These are phyloP conservation scores for Tranzscheliella williamsii DNA, from an alignment of 1,284 basidiomycete genomes.

Conservation along the genomic window DNA sequence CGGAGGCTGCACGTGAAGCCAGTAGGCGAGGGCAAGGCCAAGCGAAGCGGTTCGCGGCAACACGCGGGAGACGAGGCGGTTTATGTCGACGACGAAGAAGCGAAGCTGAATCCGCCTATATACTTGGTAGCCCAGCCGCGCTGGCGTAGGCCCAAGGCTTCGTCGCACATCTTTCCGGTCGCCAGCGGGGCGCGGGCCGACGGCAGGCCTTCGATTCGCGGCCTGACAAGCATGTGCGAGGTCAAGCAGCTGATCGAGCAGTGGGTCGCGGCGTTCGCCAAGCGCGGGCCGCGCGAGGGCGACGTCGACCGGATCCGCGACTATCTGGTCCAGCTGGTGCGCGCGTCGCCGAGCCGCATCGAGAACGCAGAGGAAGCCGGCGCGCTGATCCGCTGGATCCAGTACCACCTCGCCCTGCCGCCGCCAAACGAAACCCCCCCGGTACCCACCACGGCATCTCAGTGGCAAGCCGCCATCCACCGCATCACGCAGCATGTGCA, in stretches of 20 bases:
- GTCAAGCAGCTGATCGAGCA: conserved; percentile 16
- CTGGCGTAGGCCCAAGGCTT: neutral
- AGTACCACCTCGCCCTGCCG: neutral
- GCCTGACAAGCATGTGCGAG: conserved; percentile 11
- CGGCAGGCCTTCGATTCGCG: conserved; percentile 15
- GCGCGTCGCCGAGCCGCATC: neutral
- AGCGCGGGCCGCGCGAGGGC: conserved; percentile 26
- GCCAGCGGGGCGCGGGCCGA: neutral
- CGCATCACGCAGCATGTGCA: conserved; percentile 5
- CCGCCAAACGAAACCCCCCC: neutral
- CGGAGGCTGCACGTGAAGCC: conserved; percentile 3
- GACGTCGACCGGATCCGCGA: conserved; percentile 36
- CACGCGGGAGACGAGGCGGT: neutral
- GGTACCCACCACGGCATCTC: neutral
- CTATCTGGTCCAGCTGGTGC: conserved; percentile 14
- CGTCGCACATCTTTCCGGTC: conserved; percentile 8
- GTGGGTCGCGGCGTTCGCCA: conserved; percentile 35
- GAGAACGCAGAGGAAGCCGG: conserved; percentile 18
- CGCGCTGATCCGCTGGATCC: conserved; percentile 4
- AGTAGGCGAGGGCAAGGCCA: conserved; percentile 1
- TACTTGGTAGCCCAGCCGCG: conserved; percentile 10
- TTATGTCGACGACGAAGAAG: conserved; percentile 7
- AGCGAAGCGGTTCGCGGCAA: neutral
- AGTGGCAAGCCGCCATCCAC: conserved; percentile 10
- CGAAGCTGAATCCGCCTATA: conserved; percentile 10